phyloP scores from a whole-genome alignment of 164 flowering plant species.

The Sedum album region DNA sequence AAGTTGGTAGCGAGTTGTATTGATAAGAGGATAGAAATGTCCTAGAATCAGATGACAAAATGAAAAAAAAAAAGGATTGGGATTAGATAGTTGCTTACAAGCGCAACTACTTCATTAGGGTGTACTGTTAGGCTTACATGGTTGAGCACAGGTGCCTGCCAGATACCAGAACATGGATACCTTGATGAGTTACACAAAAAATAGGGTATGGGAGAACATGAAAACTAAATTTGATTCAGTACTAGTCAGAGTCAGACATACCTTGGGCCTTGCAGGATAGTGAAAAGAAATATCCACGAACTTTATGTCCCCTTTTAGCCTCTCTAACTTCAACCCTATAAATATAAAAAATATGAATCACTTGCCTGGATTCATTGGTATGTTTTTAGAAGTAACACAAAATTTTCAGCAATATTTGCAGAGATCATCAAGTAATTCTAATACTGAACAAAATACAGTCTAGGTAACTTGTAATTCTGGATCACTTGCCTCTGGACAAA shows the following conservation, averaged over 20 bases:
- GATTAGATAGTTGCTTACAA: slow-evolving; percentile 41
- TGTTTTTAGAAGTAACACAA: neutral
- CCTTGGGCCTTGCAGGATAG: slow-evolving; percentile 65
- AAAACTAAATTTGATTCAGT: neutral
- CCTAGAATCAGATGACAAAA: neutral
- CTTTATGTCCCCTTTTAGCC: slow-evolving; percentile 54
- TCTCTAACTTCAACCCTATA: slow-evolving; percentile 60
- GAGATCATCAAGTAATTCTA: neutral
- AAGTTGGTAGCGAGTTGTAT: neutral
- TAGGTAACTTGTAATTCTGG: neutral
- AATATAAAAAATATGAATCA: slow-evolving; percentile 1
- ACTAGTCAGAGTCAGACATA: slow-evolving; percentile 20
- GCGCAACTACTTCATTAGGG: slow-evolving; percentile 82
- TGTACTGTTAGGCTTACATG: slow-evolving; percentile 47
- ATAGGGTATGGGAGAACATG: neutral
- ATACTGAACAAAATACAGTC: neutral
- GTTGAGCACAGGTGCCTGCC: slow-evolving; percentile 65
- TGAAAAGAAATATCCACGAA: slow-evolving; percentile 59
- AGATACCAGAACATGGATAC: neutral
- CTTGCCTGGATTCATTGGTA: neutral
- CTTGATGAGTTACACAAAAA: neutral
- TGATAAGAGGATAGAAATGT: neutral
- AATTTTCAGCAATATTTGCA: neutral
- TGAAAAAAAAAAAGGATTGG: neutral
- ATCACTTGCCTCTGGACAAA: slow-evolving; percentile 49